Base-by-base conservation (phyloP, 768 basidiomycete species). In the Lactarius trivialis region DNA sequence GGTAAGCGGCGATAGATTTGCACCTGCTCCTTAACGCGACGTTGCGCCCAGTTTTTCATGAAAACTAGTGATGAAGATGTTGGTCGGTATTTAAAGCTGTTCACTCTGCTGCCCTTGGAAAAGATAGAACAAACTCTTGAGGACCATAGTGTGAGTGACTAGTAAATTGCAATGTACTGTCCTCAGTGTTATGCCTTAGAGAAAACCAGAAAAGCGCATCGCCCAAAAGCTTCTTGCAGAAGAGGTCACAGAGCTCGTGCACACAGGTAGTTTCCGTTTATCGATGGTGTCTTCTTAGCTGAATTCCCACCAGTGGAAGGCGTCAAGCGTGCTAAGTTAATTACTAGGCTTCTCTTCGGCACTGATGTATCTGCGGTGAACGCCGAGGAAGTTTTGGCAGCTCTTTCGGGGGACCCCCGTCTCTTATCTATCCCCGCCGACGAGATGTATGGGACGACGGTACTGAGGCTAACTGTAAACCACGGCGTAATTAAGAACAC, bases 11-110 rank as follows among this genome's bases (percentile, higher is more conserved):
- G 28, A 37, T 32, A 36, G 11, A 28, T 55, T 34, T 17, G 9
- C 7, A 11, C 50, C 34, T 34, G 2, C 45, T 19, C 17, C 26
- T 60, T 57, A 21, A 59, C 8, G 14, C 15, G 32, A 48, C 11
- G 15, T 21, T 54, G 7, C 60, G 34, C 15, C 14, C 66, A 99
- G 96, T 98, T 96, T 76, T 98, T 97, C 77, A 72, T 96, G 48
- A 84, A 87, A 67, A 84, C 68, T 11, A 60, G 67, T 21, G 67
- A 67, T 26, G 61, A 63, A 14, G 67, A 66, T n/a, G 67, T 67
- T 28, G 61, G 60, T 19, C 65, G 61, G 36, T 60, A 58, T 30
- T 33, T 67, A 52, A 67, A 66, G 51, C 15, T 67, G 45, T 67
- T 67, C 24, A 66, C 67, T 19, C 30, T 67, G n/a, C 41, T 67